Percentiles rank a stretch among this genome's conserved stretches.
These are phyloP conservation scores for Echium plantagineum DNA, from an alignment of 257 asterid species.

Conservation along the genomic window DNA sequence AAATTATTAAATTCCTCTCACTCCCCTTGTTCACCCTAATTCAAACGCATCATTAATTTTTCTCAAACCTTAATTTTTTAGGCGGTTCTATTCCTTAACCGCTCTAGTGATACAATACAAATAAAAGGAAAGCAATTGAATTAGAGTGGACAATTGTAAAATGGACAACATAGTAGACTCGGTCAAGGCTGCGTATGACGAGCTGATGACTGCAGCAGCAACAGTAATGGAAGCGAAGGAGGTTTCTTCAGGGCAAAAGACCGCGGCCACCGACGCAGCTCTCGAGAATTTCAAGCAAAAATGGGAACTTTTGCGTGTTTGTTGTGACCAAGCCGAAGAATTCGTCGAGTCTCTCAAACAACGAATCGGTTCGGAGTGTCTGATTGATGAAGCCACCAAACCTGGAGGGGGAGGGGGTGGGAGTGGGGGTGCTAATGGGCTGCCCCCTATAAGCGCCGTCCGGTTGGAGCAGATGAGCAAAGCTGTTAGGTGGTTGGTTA, in stretches of 20 bases:
- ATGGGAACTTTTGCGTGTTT: constrained; percentile 82
- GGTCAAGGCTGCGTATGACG: constrained; percentile 57
- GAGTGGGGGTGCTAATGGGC: constrained; percentile 39
- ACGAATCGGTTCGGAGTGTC: constrained; percentile 93
- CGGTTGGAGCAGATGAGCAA: constrained; percentile 97
- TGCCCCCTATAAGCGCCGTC: constrained; percentile 92
- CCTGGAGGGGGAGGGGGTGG: neutral
- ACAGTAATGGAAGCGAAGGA: constrained; percentile 54
- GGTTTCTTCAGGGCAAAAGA: constrained; percentile 46
- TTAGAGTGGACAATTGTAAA: too few species aligned
- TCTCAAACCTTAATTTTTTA: too few species aligned
- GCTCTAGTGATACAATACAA: too few species aligned
- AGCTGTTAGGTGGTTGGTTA: constrained; percentile 89
- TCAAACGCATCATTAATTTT: too few species aligned
- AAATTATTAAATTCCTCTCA: too few species aligned
- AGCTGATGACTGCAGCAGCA: constrained; percentile 68
- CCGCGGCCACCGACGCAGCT: constrained; percentile 66
- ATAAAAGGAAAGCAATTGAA: too few species aligned
- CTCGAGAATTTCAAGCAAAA: constrained; percentile 77
- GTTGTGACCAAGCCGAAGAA: constrained; percentile 92
- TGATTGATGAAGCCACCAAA: constrained; percentile 82
- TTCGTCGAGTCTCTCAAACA: constrained; percentile 93
- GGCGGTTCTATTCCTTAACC: too few species aligned
- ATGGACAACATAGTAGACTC: constrained; percentile 85
- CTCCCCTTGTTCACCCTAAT: too few species aligned